phyloP scores from a whole-genome alignment of 2,329 filamentous ascomycete species.

The Talaromyces funiculosus region DNA sequence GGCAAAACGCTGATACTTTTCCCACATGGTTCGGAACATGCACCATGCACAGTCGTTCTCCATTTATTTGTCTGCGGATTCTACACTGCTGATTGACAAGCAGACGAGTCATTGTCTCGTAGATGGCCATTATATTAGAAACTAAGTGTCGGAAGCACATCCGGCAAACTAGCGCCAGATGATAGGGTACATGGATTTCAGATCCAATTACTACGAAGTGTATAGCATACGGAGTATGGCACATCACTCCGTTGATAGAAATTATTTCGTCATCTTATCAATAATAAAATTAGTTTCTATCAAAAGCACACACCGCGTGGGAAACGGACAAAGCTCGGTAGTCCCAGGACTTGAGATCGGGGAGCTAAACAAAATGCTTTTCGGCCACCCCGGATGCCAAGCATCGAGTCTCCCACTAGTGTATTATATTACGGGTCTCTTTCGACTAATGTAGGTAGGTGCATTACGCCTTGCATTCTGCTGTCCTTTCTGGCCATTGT shows the following conservation, averaged over 20 bases:
- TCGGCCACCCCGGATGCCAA: constrained; percentile 12
- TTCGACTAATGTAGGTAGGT: too few relatives aligned
- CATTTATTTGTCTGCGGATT: neutral
- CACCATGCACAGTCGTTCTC: neutral
- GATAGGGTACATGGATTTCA: too few relatives aligned
- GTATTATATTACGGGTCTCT: constrained; percentile 3
- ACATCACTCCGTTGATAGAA: neutral
- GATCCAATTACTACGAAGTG: too few relatives aligned
- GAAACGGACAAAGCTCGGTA: neutral
- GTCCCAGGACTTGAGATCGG: neutral
- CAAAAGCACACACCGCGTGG: neutral
- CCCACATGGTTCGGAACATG: neutral
- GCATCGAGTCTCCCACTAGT: constrained; percentile 2
- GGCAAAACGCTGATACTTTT: neutral
- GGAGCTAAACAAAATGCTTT: neutral
- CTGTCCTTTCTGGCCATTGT: neutral
- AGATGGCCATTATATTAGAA: too few relatives aligned
- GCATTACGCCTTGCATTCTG: neutral
- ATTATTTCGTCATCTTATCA: neutral
- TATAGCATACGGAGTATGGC: neutral
- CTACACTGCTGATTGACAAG: neutral
- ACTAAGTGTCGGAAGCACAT: neutral
- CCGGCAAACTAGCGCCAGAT: neutral
- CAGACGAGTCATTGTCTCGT: neutral
- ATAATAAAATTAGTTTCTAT: neutral